Conservation (phyloP, 1,284 basidiomycete genomes). For the Moniliella sp. region DNA sequence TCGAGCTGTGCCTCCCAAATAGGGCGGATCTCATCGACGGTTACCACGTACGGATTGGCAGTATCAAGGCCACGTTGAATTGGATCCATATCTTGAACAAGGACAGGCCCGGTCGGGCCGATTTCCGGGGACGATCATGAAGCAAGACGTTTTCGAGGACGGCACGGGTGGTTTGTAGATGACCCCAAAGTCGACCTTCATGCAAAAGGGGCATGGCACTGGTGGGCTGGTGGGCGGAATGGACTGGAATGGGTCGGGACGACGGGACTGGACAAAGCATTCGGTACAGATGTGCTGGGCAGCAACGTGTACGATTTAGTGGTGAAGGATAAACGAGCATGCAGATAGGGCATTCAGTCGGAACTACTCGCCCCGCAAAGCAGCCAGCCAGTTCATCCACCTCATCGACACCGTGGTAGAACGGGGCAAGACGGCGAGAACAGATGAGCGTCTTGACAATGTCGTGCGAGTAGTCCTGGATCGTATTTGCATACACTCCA, state of each 20-base stretch:
- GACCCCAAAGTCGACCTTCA: slow-evolving; percentile 84
- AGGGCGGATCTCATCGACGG: no score
- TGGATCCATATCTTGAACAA: no score
- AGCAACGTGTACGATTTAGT: slow-evolving; percentile 81
- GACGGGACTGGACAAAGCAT: slow-evolving; percentile 97
- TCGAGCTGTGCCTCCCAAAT: no score
- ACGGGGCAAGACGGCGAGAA: slow-evolving; percentile 70
- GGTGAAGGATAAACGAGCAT: slow-evolving; percentile 44
- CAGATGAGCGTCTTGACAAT: slow-evolving; percentile 67
- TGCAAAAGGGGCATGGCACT: slow-evolving; percentile 85
- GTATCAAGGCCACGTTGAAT: no score
- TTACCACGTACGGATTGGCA: no score
- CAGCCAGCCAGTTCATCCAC: slow-evolving; percentile 63
- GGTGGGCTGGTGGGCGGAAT: slow-evolving; percentile 21
- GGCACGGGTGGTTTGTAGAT: slow-evolving; percentile 66
- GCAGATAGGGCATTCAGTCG: slow-evolving; percentile 90
- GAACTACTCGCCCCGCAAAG: slow-evolving; percentile 45
- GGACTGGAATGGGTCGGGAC: slow-evolving; percentile 49
- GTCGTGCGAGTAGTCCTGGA: slow-evolving; percentile 69
- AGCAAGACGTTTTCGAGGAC: no score
- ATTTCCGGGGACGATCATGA: no score
- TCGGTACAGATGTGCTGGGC: slow-evolving; percentile 93
- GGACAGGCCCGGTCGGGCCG: no score
- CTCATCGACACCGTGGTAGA: slow-evolving; percentile 83
- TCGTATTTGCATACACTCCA: slow-evolving; percentile 54